Base-by-base conservation (phyloP, 106 monocot species). In the Dendrobium huoshanense region DNA sequence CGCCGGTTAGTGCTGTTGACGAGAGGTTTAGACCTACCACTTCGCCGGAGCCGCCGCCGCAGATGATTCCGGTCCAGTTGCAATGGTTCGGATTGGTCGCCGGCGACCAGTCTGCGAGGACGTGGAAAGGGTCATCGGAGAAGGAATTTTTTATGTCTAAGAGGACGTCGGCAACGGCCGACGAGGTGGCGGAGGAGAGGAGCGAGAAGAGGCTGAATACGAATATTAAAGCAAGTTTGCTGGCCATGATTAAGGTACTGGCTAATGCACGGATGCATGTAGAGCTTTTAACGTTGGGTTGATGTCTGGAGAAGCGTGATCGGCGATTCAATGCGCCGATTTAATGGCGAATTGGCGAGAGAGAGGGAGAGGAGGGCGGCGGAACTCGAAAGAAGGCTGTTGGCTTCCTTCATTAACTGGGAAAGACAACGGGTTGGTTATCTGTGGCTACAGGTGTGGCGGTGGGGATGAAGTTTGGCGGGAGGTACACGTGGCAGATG, bases 11-110 rank as follows among this genome's bases (percentile, higher is more conserved):
- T 2, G 85, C 85, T 0, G 84, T 81, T 27, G 78, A 44, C 9
- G 94, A 95, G 51, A 95, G 88, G 78, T 94, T 95, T 54, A 98
- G 87, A 17, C 72, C 65, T 22, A 88, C 64, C 20, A 92, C 84
- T 6, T 45, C 67, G 55, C 54, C 20, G 67, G 42, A 37, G 37
- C 37, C 67, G 20, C 33, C 5, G 65, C 86, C 89, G 80, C 97
- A 98, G 3, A 81, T 55, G 72, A 94, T 65, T 8, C 95, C 92
- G 42, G 86, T 84, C 97, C 97, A 98, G 15, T 65, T 43, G 79
- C 97, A 98, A 81, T 82, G 84, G 56, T 79, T 75, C 7, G 90
- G 77, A 74, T 87, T 84, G 17, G 41, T 73, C n/a, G 74, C 11
- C 25, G 15, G 76, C 22, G 78, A 83, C 97, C 97, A 95, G 72